These are phyloP conservation scores for Vanderwaltozyma polyspora DNA, from an alignment of 805 yeast species.

Conservation along the genomic window DNA sequence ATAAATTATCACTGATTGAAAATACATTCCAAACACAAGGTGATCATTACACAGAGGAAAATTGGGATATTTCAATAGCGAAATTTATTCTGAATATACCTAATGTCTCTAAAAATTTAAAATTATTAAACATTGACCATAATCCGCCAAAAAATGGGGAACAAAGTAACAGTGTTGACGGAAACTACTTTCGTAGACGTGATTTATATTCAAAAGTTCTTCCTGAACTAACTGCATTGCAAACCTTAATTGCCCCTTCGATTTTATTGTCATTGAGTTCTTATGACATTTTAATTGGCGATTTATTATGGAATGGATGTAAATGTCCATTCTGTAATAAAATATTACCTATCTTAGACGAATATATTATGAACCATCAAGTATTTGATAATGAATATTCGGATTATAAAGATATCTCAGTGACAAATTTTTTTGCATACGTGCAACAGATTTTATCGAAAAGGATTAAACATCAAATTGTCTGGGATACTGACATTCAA, in stretches of 20 bases:
- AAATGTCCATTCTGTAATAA: conserved; percentile 46
- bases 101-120: conserved; percentile 21
- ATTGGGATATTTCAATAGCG: conserved; percentile 42
- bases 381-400: conserved; percentile 39
- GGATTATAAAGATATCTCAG: conserved; percentile 47
- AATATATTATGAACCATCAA: conserved; percentile 52
- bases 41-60: conserved; percentile 39
- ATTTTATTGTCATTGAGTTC: conserved; percentile 49
- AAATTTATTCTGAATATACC: conserved; percentile 32
- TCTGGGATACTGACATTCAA: conserved; percentile 26
- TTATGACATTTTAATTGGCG: conserved; percentile 61
- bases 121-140: conserved; percentile 43
- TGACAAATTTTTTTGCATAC: conserved; percentile 45
- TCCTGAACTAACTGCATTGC: conserved; percentile 34
- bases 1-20: conserved; percentile 24
- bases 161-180: conserved; percentile 58
- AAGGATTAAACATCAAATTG: conserved; percentile 21
- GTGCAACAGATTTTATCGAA: conserved; percentile 35
- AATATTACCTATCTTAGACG: conserved; percentile 42
- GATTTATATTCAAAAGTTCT: conserved; percentile 38
- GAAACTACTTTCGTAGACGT: conserved; percentile 54
- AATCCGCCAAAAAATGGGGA: conserved; percentile 47
- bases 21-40: conserved; percentile 27
- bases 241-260: conserved; percentile 45
- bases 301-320: conserved; percentile 70